phyloP scores from a whole-genome alignment of 352 stramenopile genomes.

The Globisporangium splendens region DNA sequence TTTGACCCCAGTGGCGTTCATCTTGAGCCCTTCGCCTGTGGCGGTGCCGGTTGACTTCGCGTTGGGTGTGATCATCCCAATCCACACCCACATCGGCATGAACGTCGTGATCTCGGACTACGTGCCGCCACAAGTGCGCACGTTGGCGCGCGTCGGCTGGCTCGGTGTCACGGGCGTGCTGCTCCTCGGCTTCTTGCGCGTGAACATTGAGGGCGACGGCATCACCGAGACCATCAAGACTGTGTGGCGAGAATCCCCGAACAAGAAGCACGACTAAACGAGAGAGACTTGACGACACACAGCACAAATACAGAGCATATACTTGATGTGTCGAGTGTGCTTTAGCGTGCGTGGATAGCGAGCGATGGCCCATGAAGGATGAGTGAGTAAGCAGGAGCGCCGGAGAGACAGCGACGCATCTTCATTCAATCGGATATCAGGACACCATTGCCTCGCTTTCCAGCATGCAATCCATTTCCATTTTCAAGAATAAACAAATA shows the following conservation, averaged over 20 bases:
- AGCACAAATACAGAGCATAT: neutral
- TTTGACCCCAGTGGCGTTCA: slow-evolving; percentile 62
- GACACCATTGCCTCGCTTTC: too few relatives aligned
- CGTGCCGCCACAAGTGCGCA: slow-evolving; percentile 77
- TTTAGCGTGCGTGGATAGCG: neutral
- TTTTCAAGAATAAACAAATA: too few relatives aligned
- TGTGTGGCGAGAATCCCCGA: slow-evolving; percentile 75
- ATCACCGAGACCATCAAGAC: slow-evolving; percentile 87
- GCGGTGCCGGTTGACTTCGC: slow-evolving; percentile 72
- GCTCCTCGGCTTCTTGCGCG: slow-evolving; percentile 77
- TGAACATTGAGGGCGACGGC: slow-evolving; percentile 81
- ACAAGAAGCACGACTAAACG: slow-evolving; percentile 47
- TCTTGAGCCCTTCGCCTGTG: slow-evolving; percentile 73
- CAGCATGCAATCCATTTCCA: too few relatives aligned
- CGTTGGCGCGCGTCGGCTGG: slow-evolving; percentile 57
- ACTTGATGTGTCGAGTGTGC: too few relatives aligned
- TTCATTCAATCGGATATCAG: too few relatives aligned
- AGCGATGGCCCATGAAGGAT: neutral
- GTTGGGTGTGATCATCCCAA: slow-evolving; percentile 80
- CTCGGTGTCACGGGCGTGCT: slow-evolving; percentile 77
- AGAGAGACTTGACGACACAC: neutral
- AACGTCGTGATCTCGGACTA: slow-evolving; percentile 95
- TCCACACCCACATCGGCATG: slow-evolving; percentile 92
- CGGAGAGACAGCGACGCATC: too few relatives aligned
- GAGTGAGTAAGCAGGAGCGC: too few relatives aligned